Base-by-base conservation (phyloP, 163 green algal genomes). In the Prototheca wickerhamii region DNA sequence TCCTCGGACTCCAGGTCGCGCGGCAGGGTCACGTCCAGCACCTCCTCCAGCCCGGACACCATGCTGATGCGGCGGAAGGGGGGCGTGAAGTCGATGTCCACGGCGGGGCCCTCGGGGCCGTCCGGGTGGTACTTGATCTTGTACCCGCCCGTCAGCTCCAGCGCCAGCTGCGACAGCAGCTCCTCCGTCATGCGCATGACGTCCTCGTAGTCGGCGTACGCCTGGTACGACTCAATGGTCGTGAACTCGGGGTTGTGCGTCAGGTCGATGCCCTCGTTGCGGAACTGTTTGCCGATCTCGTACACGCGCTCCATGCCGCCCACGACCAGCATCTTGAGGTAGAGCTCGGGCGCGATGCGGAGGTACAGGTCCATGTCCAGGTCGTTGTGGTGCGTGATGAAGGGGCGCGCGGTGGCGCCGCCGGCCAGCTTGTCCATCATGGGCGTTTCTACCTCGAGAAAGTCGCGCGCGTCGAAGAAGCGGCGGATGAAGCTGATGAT, bases 391-490 rank as follows among this genome's bases (percentile, higher is more conserved):
- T 95, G 84, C 2, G 93, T 99, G n/a, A 95, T 76, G 73, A 99
- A 99, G 34, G 93, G 93, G 30, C 81, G 78, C 0, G 93, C 93
- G 31, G 93, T 91, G 31, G 93, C 93, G 50, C 93, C 93, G 35
- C 89, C 91, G 43, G 93, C 84, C 65, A 99, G 97, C 89, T 96
- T 96, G 84, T 98, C 97, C 93, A 99, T 98, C 91, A 97, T 98
- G 31, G 93, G 93, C 20, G 93, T 99, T 82, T 99, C 93, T 40
- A 99, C 89, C 86, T 99, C 93, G 25, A 98, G 70, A 79, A 98
- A 98, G 62, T 79, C 80, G 28, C 86, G 70, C 2, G 83, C 73
- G 74, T 98, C 92, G 29, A 98, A 83, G 79, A 88, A 99, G 42
- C 65, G 68, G 49, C 93, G 84, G 49, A 98, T 82, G 67, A 87